A percentile compares a stretch with the other conserved stretches of the same genome.
phyloP scores from a whole-genome alignment of 768 basidiomycete genomes.

The Mycena olivaceomarginata region DNA sequence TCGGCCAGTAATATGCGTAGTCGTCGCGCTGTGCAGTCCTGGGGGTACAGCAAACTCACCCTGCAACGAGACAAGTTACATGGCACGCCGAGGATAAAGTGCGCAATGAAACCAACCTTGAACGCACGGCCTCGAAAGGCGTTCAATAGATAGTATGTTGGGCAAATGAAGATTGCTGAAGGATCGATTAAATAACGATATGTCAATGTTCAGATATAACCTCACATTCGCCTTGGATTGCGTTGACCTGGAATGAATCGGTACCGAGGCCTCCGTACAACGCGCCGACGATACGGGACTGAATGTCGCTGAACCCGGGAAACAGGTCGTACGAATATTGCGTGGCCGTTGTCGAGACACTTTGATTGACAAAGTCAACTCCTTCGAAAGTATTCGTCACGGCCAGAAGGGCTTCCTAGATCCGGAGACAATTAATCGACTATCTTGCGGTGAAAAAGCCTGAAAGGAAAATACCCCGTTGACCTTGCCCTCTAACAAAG shows the following conservation, averaged over 20 bases:
- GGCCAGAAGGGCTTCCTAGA: constrained; percentile 47
- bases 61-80: constrained; percentile 17
- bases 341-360: constrained; percentile 30
- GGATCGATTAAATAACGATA: not conserved
- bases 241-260: constrained; percentile 41
- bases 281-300: constrained; percentile 16
- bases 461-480: constrained; percentile 55
- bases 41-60: constrained; percentile 54
- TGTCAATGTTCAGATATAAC: no score
- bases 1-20: constrained; percentile 52
- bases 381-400: constrained; percentile 57
- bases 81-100: not conserved
- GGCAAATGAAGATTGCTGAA: constrained; percentile 59
- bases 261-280: constrained; percentile 44
- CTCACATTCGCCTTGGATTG: constrained; percentile 52
- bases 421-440: not conserved
- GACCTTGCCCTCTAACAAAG: constrained; percentile 49
- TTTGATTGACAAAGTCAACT: constrained; percentile 49
- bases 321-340: constrained; percentile 47
- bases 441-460: no score
- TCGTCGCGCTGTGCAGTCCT: constrained; percentile 50
- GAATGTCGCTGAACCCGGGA: constrained; percentile 41
- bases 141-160: constrained; percentile 53
- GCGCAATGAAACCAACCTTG: constrained; percentile 48
- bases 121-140: constrained; percentile 53